Evolutionary conservation across 768 basidiomycete species (phyloP), one percentile per base, ranked within the genome.

Genomic region (Lyophyllum atratum): DNA sequence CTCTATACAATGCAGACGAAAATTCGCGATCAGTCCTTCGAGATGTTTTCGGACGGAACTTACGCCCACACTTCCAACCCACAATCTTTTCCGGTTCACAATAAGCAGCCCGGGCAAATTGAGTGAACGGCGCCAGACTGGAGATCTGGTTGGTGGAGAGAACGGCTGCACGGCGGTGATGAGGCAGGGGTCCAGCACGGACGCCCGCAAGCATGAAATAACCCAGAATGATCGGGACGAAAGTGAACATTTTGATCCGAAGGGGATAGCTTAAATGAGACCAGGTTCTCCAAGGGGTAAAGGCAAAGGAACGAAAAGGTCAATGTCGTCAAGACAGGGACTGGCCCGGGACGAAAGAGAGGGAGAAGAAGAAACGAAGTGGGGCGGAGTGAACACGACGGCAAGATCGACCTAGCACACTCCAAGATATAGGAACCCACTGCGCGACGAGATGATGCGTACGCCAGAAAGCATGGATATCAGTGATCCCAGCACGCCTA

Each of bases 41-140:
- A 37, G 34, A 37, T 15, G 34, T 15, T 7, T 14, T 37, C 6
- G 14, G 34, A 15, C 29, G 11, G 8, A 44, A 44, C 66, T 44
- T 63, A 70, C 71, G 59, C 42, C 70, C 69, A 26, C 72, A 73
- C 26, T 61, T 63, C 74, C 72, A 72, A 19, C 63, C 60, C 52
- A 61, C 60, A 12, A 74, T 61, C 43, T 64, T 64, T 28, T 60
- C 59, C 4, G 63, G 66, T 21, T 63, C 63, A 59, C 72, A 72
- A 56, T 72, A 73, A 17, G 73, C 71, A 44, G 73, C 70, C 44
- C 70, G 66, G 48, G 72, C 66, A 54, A 72, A 72, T 57, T 72
- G 72, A 15, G 68, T 71, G 58, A 73, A 73, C 7, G 70, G 70
- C 19, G 59, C 48, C 9, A 60, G 53, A 17, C 54, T 56, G 25